Conservation (phyloP, 805 yeast species). For the Yamadazyma philogaea region DNA sequence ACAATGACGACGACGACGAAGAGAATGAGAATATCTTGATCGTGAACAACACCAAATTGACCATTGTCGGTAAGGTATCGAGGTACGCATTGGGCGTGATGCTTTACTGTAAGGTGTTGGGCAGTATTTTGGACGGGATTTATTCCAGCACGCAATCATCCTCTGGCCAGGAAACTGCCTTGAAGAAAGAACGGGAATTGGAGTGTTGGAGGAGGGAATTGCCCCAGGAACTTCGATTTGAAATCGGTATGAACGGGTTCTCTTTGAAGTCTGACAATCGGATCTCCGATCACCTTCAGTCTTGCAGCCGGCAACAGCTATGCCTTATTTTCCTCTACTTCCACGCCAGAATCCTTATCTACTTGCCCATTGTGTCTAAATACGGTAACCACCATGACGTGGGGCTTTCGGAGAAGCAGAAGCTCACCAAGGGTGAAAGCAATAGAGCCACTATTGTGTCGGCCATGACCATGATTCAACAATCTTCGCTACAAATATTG, state of each 20-base stretch:
- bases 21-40: constrained; percentile 56
- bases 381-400: constrained; percentile 41
- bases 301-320: constrained; percentile 44
- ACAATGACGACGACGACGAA: constrained; percentile 36
- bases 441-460: constrained; percentile 35
- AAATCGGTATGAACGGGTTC: constrained; percentile 58
- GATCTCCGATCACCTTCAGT: constrained; percentile 20
- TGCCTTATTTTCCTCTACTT: constrained; percentile 47
- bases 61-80: constrained; percentile 68
- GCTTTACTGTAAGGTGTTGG: constrained; percentile 70
- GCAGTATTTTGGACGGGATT: constrained; percentile 66
- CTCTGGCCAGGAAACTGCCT: constrained; percentile 19
- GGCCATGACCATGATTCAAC: constrained; percentile 66
- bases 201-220: constrained; percentile 78
- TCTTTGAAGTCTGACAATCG: constrained; percentile 31
- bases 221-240: constrained; percentile 59
- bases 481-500: constrained; percentile 59
- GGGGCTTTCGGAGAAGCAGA: constrained; percentile 38
- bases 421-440: constrained; percentile 35
- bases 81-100: constrained; percentile 61
- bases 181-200: constrained; percentile 55
- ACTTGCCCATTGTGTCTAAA: constrained; percentile 40
- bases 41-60: constrained; percentile 55
- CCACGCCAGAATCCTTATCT: constrained; percentile 43
- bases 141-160: constrained; percentile 53